Conservation (phyloP, 1,139 yeast genomes). For the Kurtzmaniella natalensis region DNA sequence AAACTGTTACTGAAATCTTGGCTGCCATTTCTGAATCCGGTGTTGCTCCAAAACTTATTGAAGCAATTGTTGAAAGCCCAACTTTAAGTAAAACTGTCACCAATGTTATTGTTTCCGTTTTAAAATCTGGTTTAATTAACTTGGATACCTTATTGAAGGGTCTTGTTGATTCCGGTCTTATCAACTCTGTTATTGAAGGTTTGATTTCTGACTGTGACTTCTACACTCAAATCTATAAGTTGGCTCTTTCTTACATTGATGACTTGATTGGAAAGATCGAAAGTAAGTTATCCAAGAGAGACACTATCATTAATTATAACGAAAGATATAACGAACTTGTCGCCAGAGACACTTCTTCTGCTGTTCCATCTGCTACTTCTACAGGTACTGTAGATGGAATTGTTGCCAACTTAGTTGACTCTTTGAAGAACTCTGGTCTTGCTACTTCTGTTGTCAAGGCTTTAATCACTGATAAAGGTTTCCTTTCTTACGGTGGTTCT, state of each 20-base stretch:
- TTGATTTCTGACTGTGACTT: slow-evolving; percentile 39
- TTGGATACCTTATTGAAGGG: slow-evolving; percentile 37
- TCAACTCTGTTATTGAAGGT: slow-evolving; percentile 33
- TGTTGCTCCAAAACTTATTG: slow-evolving; percentile 35
- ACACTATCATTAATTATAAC: slow-evolving; percentile 9
- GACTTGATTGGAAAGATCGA: slow-evolving; percentile 28
- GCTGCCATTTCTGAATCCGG: slow-evolving; percentile 34
- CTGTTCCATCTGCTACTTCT: slow-evolving; percentile 10
- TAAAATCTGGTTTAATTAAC: slow-evolving; percentile 33
- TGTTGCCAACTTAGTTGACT: slow-evolving; percentile 39
- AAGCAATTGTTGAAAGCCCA: slow-evolving; percentile 30
- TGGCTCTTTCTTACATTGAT: slow-evolving; percentile 28
- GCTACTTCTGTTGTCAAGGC: slow-evolving; percentile 38
- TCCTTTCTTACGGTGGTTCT: slow-evolving; percentile 39
- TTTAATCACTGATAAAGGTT: slow-evolving; percentile 36
- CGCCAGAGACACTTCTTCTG: slow-evolving; percentile 2
- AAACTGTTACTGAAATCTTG: slow-evolving; percentile 42
- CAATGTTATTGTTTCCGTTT: slow-evolving; percentile 24
- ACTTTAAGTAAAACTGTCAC: slow-evolving; percentile 28
- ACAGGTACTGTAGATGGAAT: slow-evolving; percentile 16
- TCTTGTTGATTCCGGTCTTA: slow-evolving; percentile 43
- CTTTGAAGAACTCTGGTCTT: slow-evolving; percentile 42
- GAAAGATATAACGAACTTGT: slow-evolving; percentile 7
- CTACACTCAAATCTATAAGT: slow-evolving; percentile 37
- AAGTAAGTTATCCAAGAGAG: slow-evolving; percentile 21